Evolutionary conservation across 164 flowering plant species (phyloP).

Genomic region (Berberis thunbergii): DNA sequence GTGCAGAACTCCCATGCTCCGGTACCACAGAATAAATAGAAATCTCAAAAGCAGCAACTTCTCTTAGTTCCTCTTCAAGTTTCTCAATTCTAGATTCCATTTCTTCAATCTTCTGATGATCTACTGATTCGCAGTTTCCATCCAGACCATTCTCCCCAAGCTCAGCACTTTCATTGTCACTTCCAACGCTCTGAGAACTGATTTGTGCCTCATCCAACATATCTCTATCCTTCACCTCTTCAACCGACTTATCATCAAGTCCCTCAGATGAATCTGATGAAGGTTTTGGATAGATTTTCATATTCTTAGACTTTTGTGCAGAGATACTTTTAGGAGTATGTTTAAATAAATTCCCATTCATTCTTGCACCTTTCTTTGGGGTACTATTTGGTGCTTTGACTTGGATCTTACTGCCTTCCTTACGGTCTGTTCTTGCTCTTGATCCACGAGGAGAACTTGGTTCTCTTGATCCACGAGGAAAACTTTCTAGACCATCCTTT

Average conservation of each 20-base stretch:
- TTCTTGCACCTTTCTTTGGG: slow-evolving; percentile 31
- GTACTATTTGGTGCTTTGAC: slow-evolving; percentile 18
- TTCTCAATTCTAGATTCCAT: slow-evolving; percentile 74
- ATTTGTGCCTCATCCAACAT: slow-evolving; percentile 44
- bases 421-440: slow-evolving; percentile 24
- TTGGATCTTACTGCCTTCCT: slow-evolving; percentile 21
- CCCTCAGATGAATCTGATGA: slow-evolving; percentile 67
- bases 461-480: too few relatives aligned
- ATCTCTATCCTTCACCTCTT: slow-evolving; percentile 47
- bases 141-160: slow-evolving; percentile 33
- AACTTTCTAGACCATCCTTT: slow-evolving; percentile 20
- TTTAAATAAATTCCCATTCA: slow-evolving; percentile 17
- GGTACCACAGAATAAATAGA: slow-evolving; percentile 90
- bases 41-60: slow-evolving; percentile 92
- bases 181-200: slow-evolving; percentile 37
- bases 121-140: slow-evolving; percentile 32
- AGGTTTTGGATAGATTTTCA: slow-evolving; percentile 33
- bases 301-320: slow-evolving; percentile 19
- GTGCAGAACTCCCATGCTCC: slow-evolving; percentile 97
- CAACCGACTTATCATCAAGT: slow-evolving; percentile 35
- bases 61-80: slow-evolving; percentile 91
- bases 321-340: slow-evolving; percentile 15
- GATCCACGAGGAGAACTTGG: slow-evolving; percentile 14
- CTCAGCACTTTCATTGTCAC: slow-evolving; percentile 44
- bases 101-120: slow-evolving; percentile 43